Base-by-base conservation (phyloP, 441 rosid genomes). In the Arabidopsis lyrata region DNA sequence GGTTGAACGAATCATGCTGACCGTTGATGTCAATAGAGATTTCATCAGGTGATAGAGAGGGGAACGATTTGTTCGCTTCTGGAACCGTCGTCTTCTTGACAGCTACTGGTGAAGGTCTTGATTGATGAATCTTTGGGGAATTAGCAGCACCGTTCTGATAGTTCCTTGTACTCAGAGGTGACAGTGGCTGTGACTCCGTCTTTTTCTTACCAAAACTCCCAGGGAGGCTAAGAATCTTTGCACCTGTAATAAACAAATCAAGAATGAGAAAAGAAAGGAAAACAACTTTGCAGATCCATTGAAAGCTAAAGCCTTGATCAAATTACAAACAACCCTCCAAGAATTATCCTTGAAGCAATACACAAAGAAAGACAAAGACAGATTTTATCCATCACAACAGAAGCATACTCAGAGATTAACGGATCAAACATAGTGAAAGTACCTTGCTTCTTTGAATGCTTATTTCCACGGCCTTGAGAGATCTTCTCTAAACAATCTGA, bases 121-220 rank as follows among this genome's bases (percentile, higher is more conserved):
- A 70, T 13, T 48, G 41, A 74, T 29, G 39, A 69, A 69, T 58
- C 56, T 72, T 78, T 24, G 76, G 74, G 2, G 69, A 64, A 62
- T 41, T 35, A 27, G 66, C 69, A 11, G 44, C 71, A 50, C 61
- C 73, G 20, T 75, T 82, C 66, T 75, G 81, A 62, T 62, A 54
- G 4, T 13, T 6, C 70, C 74, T 73, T 39, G 81, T 36, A 49
- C 36, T 47, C 5, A 67, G 18, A 53, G 70, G 77, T 81, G 78
- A 57, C 14, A 82, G 75, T 54, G 86, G 77, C 7, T 79, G 83
- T 41, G 88, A 61, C 44, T 67, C 89, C 65, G 77, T 85, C 83
- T 88, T 89, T 78, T 87, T 91, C 82, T 79, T 80, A 66, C 89
- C 88, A 18, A 89, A 84, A 84, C 90, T 87, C 74, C 71, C 73